Evolutionary conservation across 192 early-diverging fungal genomes (phyloP).

Genomic region (Mortierella antarctica): DNA sequence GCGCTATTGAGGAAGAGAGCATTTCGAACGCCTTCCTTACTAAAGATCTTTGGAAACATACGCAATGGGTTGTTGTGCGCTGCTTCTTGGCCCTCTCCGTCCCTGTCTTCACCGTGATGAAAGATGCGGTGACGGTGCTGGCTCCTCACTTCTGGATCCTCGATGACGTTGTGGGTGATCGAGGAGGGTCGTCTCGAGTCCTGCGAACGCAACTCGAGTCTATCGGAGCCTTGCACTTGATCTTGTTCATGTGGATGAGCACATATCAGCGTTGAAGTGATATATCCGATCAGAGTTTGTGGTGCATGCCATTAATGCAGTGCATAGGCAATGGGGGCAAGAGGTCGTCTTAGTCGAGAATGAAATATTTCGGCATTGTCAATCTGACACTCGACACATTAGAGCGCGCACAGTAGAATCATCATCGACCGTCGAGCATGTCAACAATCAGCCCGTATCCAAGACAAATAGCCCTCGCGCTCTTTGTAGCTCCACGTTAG

Average conservation of each 20-base stretch:
- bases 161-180: slow-evolving; percentile 15
- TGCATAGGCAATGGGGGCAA: too few relatives aligned
- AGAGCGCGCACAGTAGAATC: neutral
- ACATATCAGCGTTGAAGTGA: too few relatives aligned
- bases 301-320: too few relatives aligned
- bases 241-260: too few relatives aligned
- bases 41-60: slow-evolving; percentile 39
- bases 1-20: slow-evolving; percentile 38
- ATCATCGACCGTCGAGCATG: neutral
- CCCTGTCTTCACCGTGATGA: neutral
- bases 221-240: too few relatives aligned
- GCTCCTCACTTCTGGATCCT: neutral
- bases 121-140: neutral
- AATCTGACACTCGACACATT: too few relatives aligned
- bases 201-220: neutral
- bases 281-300: too few relatives aligned
- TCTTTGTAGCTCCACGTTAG: too few relatives aligned
- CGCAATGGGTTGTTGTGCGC: neutral
- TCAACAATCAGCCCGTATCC: too few relatives aligned
- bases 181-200: slow-evolving; percentile 1
- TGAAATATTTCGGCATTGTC: neutral
- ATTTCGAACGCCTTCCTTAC: slow-evolving; percentile 32
- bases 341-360: neutral
- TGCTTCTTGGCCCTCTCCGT: neutral
- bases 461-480: too few relatives aligned